phyloP scores from a whole-genome alignment of 305 asterid species.

The Petunia hybrid region DNA sequence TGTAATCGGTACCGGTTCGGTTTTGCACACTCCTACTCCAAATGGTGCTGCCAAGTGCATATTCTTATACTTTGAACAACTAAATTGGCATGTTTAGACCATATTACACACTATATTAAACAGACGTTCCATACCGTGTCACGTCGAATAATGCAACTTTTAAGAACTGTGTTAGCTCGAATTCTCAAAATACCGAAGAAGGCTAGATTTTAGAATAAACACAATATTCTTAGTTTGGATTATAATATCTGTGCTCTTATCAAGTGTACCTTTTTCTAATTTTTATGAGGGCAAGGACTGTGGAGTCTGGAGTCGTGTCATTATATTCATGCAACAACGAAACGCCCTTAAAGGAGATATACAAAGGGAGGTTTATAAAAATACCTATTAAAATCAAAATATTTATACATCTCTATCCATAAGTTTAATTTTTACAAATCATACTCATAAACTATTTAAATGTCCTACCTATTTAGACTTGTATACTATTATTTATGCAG shows the following conservation, averaged over 20 bases:
- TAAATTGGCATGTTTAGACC: not conserved
- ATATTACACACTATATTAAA: not conserved
- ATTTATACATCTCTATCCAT: too few species aligned
- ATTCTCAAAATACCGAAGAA: not conserved
- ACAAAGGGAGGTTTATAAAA: too few species aligned
- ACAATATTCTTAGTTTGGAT: not conserved
- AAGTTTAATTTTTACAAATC: too few species aligned
- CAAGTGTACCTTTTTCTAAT: not conserved
- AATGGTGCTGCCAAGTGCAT: not conserved
- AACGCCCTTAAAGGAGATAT: not conserved
- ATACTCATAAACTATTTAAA: too few species aligned
- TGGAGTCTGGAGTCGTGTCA: not conserved
- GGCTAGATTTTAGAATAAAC: not conserved
- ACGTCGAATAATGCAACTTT: not conserved
- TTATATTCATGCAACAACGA: not conserved
- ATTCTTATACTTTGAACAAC: not conserved
- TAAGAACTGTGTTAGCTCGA: not conserved
- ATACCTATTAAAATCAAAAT: too few species aligned
- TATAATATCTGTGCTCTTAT: not conserved
- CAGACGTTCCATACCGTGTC: not conserved
- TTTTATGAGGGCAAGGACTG: not conserved
- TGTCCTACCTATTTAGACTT: too few species aligned
- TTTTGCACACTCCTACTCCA: not conserved
- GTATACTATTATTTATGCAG: too few species aligned
- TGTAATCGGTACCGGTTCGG: too few species aligned